These are phyloP conservation scores for Penicillium canariense DNA, from an alignment of 495 filamentous ascomycete genomes.

Conservation along the genomic window DNA sequence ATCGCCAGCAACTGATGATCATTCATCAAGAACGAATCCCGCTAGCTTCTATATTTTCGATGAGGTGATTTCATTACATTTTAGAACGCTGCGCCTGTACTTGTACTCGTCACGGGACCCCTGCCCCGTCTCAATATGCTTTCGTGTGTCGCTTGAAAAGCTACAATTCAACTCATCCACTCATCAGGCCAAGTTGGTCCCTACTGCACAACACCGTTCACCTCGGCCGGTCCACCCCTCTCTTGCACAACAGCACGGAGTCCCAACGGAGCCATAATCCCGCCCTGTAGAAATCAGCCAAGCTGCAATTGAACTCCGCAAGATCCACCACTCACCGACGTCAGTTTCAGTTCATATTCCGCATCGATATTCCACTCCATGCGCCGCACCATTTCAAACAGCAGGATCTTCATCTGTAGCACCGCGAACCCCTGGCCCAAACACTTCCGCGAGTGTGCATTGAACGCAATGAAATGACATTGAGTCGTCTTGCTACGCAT, in stretches of 20 bases:
- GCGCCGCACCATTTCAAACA: constrained; percentile 32
- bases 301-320: background rate
- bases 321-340: constrained; percentile 40
- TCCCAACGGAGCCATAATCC: constrained; percentile 16
- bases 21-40: too few relatives aligned
- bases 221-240: background rate
- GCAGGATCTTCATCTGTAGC: constrained; percentile 31
- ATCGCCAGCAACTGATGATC: too few relatives aligned
- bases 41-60: too few relatives aligned
- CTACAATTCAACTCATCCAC: too few relatives aligned
- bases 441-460: constrained; percentile 35
- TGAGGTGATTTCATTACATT: too few relatives aligned
- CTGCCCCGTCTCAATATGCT: background rate
- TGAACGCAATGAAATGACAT: constrained; percentile 39
- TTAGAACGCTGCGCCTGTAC: too few relatives aligned
- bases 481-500: constrained; percentile 29
- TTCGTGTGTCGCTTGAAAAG: too few relatives aligned
- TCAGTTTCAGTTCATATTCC: constrained; percentile 31
- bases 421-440: constrained; percentile 37
- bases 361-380: constrained; percentile 32
- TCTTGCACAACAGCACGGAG: constrained; percentile 6
- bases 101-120: background rate
- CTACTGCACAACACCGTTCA: background rate
- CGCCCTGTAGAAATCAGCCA: constrained; percentile 8
- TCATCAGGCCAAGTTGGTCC: background rate